Base-by-base conservation (phyloP, 768 basidiomycete genomes). In the Zangia roseola region DNA sequence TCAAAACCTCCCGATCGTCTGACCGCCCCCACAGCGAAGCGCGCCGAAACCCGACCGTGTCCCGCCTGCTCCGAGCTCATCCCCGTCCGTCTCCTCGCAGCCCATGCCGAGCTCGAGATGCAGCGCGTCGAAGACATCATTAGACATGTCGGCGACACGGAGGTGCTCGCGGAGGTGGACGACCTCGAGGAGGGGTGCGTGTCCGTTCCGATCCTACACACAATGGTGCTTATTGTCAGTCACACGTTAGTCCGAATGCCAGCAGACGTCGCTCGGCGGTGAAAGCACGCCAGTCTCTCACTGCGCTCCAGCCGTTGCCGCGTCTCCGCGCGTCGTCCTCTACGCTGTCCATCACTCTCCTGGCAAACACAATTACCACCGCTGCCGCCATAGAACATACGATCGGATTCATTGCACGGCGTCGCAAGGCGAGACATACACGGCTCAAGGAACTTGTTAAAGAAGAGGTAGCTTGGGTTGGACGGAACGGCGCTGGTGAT, bases 31-130 rank as follows among this genome's bases (percentile, higher is more conserved):
- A 43, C 49, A 88, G 86, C 75, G 4, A 87, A 82, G 63, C 80
- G 84, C 37, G 88, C 84, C 16, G 88, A 90, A 61, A 91, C 86
- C 3, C 74, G 82, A 49, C 72, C 72, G 50, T 92, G 89, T 60
- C 90, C 89, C 2, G 79, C 86, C 33, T 92, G 89, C 67, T 70
- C 75, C 13, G 88, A 91, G 62, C 63, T 63, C 33, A 85, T 92
- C 35, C 88, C 89, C 13, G 60, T 89, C 20, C 82, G 88, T 12
- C 74, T 91, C n/a, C 73, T 91, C 14, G 73, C 72, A 3, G 74
- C 71, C 47, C 90, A 91, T 56, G 74, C 77, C 4, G 74, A 74
- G 35, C 73, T 91, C 23, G 89, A 92, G 64, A 69, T 76, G 30
- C 76, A 86, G 56, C 79, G 88, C 53, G 75, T 90, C 19, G 80